Percentiles rank a stretch among this genome's conserved stretches.
Evolutionary conservation across 805 yeast species (phyloP).

Genomic region (Hanseniaspora opuntiae): DNA sequence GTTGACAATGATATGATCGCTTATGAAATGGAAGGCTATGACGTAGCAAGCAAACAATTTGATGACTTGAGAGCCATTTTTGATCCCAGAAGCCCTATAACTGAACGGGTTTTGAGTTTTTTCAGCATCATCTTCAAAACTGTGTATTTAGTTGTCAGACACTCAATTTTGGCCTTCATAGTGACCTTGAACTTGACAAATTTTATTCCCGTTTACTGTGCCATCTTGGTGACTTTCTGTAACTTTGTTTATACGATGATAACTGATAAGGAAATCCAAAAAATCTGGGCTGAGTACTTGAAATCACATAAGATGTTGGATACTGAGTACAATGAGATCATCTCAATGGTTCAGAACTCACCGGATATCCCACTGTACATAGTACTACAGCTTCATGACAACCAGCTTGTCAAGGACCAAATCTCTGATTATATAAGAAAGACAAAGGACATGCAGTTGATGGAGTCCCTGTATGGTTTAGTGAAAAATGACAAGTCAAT

Average conservation of each 20-base stretch:
- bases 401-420: neutral
- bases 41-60: neutral
- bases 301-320: constrained; percentile 4
- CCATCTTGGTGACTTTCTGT: constrained; percentile 14
- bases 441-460: neutral
- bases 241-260: constrained; percentile 17
- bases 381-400: neutral
- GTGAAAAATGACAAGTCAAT: neutral
- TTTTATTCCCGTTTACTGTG: constrained; percentile 16
- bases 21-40: neutral
- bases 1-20: neutral
- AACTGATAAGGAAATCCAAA: constrained; percentile 20
- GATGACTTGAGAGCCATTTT: constrained; percentile 3
- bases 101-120: neutral
- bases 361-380: neutral
- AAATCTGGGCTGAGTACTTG: constrained; percentile 21
- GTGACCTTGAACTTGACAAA: constrained; percentile 17
- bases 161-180: constrained; percentile 18
- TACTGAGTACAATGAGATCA: constrained; percentile 9
- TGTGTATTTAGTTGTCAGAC: constrained; percentile 17
- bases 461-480: neutral
- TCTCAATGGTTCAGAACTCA: neutral
- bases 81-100: constrained; percentile 1
- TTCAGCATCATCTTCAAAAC: constrained; percentile 16
- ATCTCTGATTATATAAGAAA: neutral